These are phyloP conservation scores for Pyrrhoderma noxium DNA, from an alignment of 1,284 basidiomycete species.

Conservation along the genomic window DNA sequence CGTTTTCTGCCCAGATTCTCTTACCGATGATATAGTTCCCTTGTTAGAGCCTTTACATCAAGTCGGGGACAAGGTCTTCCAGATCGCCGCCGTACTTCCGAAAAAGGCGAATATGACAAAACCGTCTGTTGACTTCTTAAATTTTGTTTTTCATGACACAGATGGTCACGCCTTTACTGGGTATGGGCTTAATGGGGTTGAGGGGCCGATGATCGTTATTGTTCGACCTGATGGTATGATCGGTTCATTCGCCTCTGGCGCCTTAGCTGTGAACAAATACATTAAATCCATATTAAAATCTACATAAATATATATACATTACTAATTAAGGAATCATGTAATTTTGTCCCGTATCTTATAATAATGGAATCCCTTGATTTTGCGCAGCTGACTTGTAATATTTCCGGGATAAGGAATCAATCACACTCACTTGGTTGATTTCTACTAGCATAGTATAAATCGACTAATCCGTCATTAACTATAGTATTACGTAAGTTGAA, in stretches of 20 bases:
- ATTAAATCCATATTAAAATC: not conserved
- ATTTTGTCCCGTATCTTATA: no score
- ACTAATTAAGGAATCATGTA: no score
- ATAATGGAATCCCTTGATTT: no score
- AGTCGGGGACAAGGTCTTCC: not conserved
- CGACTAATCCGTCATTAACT: no score
- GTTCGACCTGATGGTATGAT: slow-evolving; percentile 32
- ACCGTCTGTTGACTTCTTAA: slow-evolving; percentile 1
- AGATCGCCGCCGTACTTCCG: not conserved
- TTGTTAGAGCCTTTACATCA: not conserved
- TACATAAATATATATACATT: not conserved
- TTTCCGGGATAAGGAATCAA: no score
- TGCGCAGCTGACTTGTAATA: no score
- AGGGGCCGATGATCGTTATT: slow-evolving; percentile 26
- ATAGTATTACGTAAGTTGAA: no score
- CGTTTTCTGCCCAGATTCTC: slow-evolving; percentile 8
- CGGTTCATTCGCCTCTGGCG: slow-evolving; percentile 1
- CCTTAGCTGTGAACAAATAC: slow-evolving; percentile 3
- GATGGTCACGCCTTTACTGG: slow-evolving; percentile 31
- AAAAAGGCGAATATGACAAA: no score
- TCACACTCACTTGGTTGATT: no score
- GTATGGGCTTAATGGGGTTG: slow-evolving; percentile 28
- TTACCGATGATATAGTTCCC: not conserved
- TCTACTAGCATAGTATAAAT: no score
- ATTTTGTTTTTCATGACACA: slow-evolving; percentile 31